Percentiles rank a stretch among this genome's conserved stretches.
Evolutionary conservation across 805 yeast genomes (phyloP).

Genomic region (Wickerhamomyces subpelliculosus): DNA sequence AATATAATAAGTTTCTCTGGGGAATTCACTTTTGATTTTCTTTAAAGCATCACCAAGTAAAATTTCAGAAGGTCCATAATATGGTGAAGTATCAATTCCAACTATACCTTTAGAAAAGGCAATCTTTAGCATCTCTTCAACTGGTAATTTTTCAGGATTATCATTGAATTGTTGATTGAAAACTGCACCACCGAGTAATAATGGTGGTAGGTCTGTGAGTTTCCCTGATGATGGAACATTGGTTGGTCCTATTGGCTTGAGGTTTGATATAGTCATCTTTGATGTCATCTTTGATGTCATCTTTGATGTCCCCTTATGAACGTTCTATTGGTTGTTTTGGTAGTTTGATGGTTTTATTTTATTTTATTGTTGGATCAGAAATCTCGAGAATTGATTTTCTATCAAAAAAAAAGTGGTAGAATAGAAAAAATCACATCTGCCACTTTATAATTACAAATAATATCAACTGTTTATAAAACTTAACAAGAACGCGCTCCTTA

Average conservation of each 20-base stretch:
- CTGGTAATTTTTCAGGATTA: constrained; percentile 56
- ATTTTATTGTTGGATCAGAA: too few relatives aligned
- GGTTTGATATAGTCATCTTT: not conserved
- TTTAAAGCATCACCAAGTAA: constrained; percentile 63
- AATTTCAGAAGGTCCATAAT: constrained; percentile 83
- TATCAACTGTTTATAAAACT: too few relatives aligned
- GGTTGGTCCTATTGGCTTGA: constrained; percentile 14
- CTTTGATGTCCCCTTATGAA: too few relatives aligned
- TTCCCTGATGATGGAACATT: constrained; percentile 14
- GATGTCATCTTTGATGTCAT: too few relatives aligned
- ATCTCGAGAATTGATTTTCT: too few relatives aligned
- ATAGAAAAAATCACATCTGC: too few relatives aligned
- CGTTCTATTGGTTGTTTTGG: too few relatives aligned
- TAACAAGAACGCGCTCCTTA: too few relatives aligned
- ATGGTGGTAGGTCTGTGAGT: constrained; percentile 38
- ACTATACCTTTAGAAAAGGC: constrained; percentile 65
- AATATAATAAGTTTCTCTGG: constrained; percentile 59
- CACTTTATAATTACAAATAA: too few relatives aligned
- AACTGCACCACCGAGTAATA: constrained; percentile 84
- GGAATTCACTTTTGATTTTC: constrained; percentile 26
- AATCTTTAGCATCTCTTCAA: constrained; percentile 44
- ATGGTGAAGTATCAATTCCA: constrained; percentile 89
- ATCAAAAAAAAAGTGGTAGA: too few relatives aligned
- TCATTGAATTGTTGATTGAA: constrained; percentile 75
- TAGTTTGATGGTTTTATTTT: too few relatives aligned